phyloP scores from a whole-genome alignment of 2,329 filamentous ascomycete genomes.

The Verticillium albo-atrum region DNA sequence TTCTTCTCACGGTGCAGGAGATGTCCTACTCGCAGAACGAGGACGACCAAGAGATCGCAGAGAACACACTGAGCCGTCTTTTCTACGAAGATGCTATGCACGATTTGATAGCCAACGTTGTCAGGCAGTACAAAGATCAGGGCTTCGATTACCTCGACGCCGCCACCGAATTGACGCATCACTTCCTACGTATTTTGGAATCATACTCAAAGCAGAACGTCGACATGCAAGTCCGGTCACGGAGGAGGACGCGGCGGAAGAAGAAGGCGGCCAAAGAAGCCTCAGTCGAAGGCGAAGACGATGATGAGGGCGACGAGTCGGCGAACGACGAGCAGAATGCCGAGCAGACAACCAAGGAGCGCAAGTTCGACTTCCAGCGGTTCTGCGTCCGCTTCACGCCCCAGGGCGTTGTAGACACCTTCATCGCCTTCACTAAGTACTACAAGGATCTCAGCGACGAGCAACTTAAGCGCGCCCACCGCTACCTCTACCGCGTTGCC shows the following conservation, averaged over 20 bases:
- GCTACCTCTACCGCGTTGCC: conserved; percentile 88
- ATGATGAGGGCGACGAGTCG: conserved; percentile 61
- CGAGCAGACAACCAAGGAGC: conserved; percentile 69
- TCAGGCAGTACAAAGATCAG: conserved; percentile 87
- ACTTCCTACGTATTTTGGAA: conserved; percentile 89
- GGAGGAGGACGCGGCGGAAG: conserved; percentile 67
- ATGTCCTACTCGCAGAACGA: conserved; percentile 82
- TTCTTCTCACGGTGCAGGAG: conserved; percentile 85
- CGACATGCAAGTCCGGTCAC: conserved; percentile 87
- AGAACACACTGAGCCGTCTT: conserved; percentile 94
- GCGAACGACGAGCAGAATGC: conserved; percentile 68
- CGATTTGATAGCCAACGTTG: conserved; percentile 75
- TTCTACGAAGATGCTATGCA: conserved; percentile 97
- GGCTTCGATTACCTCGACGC: conserved; percentile 91
- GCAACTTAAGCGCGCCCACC: conserved; percentile 87
- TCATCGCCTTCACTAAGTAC: conserved; percentile 72
- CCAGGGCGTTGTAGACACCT: conserved; percentile 85
- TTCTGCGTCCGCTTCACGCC: conserved; percentile 78
- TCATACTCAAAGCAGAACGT: conserved; percentile 91
- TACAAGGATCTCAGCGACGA: conserved; percentile 74
- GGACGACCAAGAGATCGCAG: conserved; percentile 95
- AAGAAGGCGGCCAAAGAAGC: conserved; percentile 56
- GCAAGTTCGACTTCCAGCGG: conserved; percentile 88
- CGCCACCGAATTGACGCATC: conserved; percentile 83
- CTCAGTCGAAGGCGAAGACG: conserved; percentile 27